Conservation (phyloP, 495 filamentous ascomycete species). For the Penicillium macrosclerotiorum region DNA sequence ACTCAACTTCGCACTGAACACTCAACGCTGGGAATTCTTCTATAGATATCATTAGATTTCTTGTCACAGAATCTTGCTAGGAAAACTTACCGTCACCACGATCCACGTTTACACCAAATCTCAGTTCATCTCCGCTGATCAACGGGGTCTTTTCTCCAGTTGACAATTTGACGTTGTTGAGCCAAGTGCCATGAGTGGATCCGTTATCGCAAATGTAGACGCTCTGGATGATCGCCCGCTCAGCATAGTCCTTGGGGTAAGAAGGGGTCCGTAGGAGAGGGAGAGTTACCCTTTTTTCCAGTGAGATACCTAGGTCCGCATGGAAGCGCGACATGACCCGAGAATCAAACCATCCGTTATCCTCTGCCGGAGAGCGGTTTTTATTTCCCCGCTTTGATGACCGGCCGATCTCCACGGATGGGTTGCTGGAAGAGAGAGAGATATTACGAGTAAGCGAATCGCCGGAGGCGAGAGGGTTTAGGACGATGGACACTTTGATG, state of each 20-base stretch:
- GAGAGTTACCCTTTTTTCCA: constrained; percentile 41
- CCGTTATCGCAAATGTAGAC: constrained; percentile 48
- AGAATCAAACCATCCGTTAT: constrained; percentile 77
- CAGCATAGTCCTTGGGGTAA: constrained; percentile 7
- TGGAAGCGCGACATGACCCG: constrained; percentile 81
- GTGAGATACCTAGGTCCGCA: constrained; percentile 54
- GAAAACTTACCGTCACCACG: constrained; percentile 44
- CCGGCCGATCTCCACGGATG: constrained; percentile 50
- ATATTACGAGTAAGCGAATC: constrained; percentile 28
- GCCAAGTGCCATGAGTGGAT: constrained; percentile 59
- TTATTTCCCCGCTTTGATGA: constrained; percentile 57
- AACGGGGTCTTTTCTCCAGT: constrained; percentile 34
- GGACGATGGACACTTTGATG: neutral
- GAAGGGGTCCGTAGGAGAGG: neutral
- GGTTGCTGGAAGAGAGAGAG: constrained; percentile 24
- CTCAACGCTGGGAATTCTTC: constrained; percentile 40
- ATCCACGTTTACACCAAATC: constrained; percentile 54
- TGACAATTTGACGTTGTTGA: constrained; percentile 44
- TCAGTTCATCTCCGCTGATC: constrained; percentile 47
- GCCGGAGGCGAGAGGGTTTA: constrained; percentile 21
- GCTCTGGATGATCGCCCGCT: constrained; percentile 21
- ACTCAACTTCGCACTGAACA: constrained; percentile 36
- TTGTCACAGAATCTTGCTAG: neutral
- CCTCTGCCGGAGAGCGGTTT: constrained; percentile 41
- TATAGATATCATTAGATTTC: constrained; percentile 16